Evolutionary conservation across 805 yeast species (phyloP), one percentile per base, ranked within the genome.

Genomic region (Blastobotrys chiropterorum): DNA sequence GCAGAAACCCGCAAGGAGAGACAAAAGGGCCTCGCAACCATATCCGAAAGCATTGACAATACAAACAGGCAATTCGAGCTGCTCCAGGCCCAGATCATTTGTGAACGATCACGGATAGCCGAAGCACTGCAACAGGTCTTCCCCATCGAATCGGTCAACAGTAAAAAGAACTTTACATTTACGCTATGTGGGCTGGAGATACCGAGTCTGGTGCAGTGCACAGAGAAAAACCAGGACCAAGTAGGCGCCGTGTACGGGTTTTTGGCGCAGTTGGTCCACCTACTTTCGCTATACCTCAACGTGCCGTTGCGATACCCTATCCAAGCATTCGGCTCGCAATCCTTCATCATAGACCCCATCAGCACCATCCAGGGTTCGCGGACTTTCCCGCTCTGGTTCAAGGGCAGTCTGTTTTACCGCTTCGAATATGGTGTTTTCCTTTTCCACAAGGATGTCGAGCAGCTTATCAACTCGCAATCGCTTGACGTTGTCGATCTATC

Each of bases 351-450:
- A 38, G 82, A 79, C 60, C 76, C 77, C 1, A 72, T 79, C 14
- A 70, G 78, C 34, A 62, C 63, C 16, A 65, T 73, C 21, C 69
- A 62, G 55, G 75, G 68, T 14, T 67, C 67, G 42, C 58, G 67
- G 8, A 57, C 64, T 39, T 78, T 76, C 56, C 83, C 83, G 3
- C 58, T 79, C 43, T 78, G 79, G 72, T 67, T 77, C n/a, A 70
- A 72, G 15, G 78, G 75, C 8, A 72, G 67, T 7, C 55, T 68
- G 14, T 65, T 68, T 21, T 69, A 74, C 53, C 63, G 80, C 30
- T 78, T 78, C 47, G 79, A 80, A 52, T 79, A 76, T 60, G 83
- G 75, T 1, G 62, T 78, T 16, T 68, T 70, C 31, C 61, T 80
- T 20, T 63, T 80, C 41, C 68, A 71, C 51, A 74, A 75, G 55